Evolutionary conservation across 495 filamentous ascomycete genomes (phyloP).

Genomic region (Penicillium arizonense): DNA sequence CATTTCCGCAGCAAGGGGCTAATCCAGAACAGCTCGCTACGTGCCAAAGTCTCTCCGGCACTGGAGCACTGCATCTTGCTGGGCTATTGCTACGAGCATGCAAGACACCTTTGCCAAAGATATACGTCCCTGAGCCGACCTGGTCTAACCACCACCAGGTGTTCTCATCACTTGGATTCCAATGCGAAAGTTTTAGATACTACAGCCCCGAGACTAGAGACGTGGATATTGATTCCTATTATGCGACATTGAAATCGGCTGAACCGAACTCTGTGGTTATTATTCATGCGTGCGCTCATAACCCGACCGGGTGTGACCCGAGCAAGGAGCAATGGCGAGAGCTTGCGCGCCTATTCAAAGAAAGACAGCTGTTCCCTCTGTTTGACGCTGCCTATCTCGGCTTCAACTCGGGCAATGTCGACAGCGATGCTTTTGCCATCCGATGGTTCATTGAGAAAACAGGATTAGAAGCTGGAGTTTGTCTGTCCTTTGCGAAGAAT

Average conservation of each 20-base stretch:
- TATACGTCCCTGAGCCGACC: slow-evolving; percentile 33
- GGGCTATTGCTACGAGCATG: slow-evolving; percentile 64
- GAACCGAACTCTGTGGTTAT: slow-evolving; percentile 32
- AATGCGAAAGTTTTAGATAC: slow-evolving; percentile 23
- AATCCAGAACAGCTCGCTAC: slow-evolving; percentile 21
- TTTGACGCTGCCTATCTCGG: slow-evolving; percentile 49
- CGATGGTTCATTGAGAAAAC: slow-evolving; percentile 33
- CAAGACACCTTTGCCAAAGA: slow-evolving; percentile 15
- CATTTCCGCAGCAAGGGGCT: background rate
- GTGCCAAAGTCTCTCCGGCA: slow-evolving; percentile 77
- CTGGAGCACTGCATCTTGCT: slow-evolving; percentile 79
- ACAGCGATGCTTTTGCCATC: slow-evolving; percentile 43
- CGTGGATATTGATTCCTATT: slow-evolving; percentile 23
- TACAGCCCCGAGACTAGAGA: slow-evolving; percentile 18
- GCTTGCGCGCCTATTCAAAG: slow-evolving; percentile 31
- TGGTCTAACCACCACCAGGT: slow-evolving; percentile 43
- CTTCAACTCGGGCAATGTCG: slow-evolving; percentile 39
- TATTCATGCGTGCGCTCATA: slow-evolving; percentile 48
- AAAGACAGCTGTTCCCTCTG: slow-evolving; percentile 33
- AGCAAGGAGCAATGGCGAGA: slow-evolving; percentile 39
- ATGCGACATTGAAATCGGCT: slow-evolving; percentile 11
- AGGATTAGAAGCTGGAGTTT: slow-evolving; percentile 28
- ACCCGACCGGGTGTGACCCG: slow-evolving; percentile 46
- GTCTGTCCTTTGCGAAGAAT: slow-evolving; percentile 46
- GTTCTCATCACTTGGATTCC: slow-evolving; percentile 32